phyloP scores from a whole-genome alignment of 768 basidiomycete genomes.

The Saitozyma podzolica region DNA sequence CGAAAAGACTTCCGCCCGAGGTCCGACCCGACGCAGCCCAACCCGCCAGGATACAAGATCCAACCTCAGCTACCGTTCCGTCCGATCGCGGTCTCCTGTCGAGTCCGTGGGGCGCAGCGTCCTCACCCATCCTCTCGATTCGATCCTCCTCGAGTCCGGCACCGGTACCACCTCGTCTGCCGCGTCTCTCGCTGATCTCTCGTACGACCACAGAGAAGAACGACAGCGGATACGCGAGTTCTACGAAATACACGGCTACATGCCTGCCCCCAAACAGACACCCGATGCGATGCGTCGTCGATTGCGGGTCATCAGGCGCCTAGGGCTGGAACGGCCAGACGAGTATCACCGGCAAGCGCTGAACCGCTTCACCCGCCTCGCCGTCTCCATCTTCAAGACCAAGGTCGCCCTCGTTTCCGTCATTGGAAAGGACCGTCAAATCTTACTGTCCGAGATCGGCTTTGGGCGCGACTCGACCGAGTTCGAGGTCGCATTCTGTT shows the following conservation, averaged over 20 bases:
- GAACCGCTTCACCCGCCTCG: conserved; percentile 46
- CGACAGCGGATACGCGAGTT: conserved; percentile 25
- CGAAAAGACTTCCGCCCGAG: no score
- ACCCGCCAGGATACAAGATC: neutral
- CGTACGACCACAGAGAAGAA: conserved; percentile 13
- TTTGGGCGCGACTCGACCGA: conserved; percentile 19
- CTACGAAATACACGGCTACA: conserved; percentile 35
- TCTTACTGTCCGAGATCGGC: conserved; percentile 37
- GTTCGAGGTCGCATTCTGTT: conserved; percentile 41
- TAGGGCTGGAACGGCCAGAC: conserved; percentile 33
- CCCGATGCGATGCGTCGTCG: conserved; percentile 31
- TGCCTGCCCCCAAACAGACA: conserved; percentile 38
- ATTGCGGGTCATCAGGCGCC: conserved; percentile 35
- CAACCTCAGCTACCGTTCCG: neutral
- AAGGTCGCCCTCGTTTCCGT: conserved; percentile 40
- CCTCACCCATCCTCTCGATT: neutral
- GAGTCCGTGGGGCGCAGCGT: neutral
- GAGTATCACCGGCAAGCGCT: conserved; percentile 24
- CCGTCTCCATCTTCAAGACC: conserved; percentile 38
- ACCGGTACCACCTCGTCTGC: no score
- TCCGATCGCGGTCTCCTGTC: no score
- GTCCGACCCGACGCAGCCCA: neutral
- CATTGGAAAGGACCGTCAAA: conserved; percentile 34
- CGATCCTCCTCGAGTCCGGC: neutral
- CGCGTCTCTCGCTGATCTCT: neutral